Conservation (phyloP, 345 rosid species). For the Balakata baccata region DNA sequence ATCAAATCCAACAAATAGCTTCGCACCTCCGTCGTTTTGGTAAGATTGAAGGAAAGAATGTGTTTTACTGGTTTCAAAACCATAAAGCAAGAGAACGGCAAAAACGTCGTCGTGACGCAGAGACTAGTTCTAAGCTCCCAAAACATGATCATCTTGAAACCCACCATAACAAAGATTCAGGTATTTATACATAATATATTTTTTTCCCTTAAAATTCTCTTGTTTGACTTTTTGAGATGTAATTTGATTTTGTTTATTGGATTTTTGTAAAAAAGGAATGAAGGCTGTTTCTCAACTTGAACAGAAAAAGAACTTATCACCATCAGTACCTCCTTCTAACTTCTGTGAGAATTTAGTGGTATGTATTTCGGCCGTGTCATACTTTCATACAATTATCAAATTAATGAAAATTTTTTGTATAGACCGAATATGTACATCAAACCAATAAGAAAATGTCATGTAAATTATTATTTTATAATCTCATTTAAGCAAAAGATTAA, state of each 20-base stretch:
- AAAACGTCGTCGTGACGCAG: slow-evolving; percentile 12
- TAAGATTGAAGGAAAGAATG: slow-evolving; percentile 26
- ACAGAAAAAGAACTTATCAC: slow-evolving; percentile 31
- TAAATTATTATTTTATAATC: too few species aligned
- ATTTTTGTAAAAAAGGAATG: slow-evolving; percentile 19
- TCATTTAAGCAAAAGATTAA: slow-evolving; percentile 1
- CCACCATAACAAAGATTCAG: slow-evolving; percentile 31
- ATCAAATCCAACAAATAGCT: slow-evolving; percentile 25
- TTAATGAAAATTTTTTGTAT: too few species aligned
- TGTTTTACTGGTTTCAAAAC: slow-evolving; percentile 29
- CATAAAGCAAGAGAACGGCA: slow-evolving; percentile 25
- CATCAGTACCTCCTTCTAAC: slow-evolving; percentile 24
- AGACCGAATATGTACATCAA: too few species aligned
- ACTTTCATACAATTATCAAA: background rate
- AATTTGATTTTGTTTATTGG: background rate
- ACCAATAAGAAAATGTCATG: too few species aligned
- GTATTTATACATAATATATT: background rate
- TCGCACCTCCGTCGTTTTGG: slow-evolving; percentile 13
- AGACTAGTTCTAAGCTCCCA: slow-evolving; percentile 14
- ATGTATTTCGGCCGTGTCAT: slow-evolving; percentile 11
- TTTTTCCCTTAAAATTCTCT: background rate
- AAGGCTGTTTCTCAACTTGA: slow-evolving; percentile 34
- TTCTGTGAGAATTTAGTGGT: slow-evolving; percentile 40
- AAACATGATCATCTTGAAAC: slow-evolving; percentile 1
- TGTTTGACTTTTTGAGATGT: background rate